Evolutionary conservation across 208 protist genomes (phyloP), one percentile per base, ranked within the genome.

Genomic region (Angomonas deanei): DNA sequence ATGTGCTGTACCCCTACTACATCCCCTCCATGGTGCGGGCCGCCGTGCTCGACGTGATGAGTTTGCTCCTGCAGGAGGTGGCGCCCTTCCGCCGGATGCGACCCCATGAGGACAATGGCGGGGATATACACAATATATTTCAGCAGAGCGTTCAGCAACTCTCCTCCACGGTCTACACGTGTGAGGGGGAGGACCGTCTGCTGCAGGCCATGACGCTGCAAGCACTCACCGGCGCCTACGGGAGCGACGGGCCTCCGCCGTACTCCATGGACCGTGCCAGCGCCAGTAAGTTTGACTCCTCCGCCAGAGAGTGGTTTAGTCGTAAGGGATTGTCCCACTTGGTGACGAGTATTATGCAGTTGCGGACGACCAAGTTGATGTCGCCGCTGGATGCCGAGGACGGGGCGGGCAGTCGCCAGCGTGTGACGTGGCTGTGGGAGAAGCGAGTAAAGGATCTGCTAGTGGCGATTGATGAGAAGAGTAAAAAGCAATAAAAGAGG

Each of bases 1-100:
- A 93, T 50, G 57, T 93, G 13, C 76, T 76, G 28, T 85, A 89
- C 63, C 84, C 64, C 39, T 84, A 84, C 6, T 90, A 78, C 59
- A 78, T 84, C 64, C 84, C 86, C 21, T 66, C 76, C 23, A 62
- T 76, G 34, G 67, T 96, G 28, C 83, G 89, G 19, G 73, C 74
- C 46, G 71, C 72, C 33, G 82, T 96, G 23, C 82, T 96, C 23
- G 79, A 90, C 62, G 77, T 76, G 23, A 75, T 96, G 24, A 93
- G 86, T 70, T 82, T 96, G 3, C 74, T 96, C 2, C 72, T 96
- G 66, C 86, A 96, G 66, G 75, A 96, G 54, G 83, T 96, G 8
- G 83, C 78, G 10, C 84, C 89, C 17, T 88, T 93, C 61, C 76
- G 79, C 11, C 70, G 76, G 2, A 70, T 70, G 26, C 77, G 83